Evolutionary conservation across 805 yeast species (phyloP).

Genomic region (Sugiyamaella lignohabitans): DNA sequence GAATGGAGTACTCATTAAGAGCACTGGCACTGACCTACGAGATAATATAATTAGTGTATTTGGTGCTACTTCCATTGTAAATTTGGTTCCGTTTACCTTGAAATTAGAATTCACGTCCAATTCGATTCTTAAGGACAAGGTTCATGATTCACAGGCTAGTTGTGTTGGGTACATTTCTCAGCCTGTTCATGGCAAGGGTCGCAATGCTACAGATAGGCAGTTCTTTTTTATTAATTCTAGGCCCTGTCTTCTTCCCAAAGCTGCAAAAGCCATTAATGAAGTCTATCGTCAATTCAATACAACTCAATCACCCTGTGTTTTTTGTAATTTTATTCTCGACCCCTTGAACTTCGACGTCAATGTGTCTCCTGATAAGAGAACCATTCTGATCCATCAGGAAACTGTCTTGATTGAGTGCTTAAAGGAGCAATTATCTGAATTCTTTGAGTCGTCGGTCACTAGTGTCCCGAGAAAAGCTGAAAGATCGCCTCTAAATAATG

Average conservation of each 20-base stretch:
- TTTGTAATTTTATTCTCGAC: constrained; percentile 52
- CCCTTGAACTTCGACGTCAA: constrained; percentile 60
- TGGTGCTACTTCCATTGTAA: constrained; percentile 60
- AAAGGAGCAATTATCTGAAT: constrained; percentile 41
- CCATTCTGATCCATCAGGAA: constrained; percentile 64
- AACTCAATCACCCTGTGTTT: constrained; percentile 64
- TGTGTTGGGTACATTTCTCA: constrained; percentile 51
- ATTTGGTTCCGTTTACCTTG: constrained; percentile 47
- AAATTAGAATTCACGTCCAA: constrained; percentile 9
- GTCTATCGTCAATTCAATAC: constrained; percentile 65
- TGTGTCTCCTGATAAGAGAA: constrained; percentile 86
- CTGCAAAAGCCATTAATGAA: constrained; percentile 61
- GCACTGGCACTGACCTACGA: constrained; percentile 41
- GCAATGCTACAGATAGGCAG: constrained; percentile 70
- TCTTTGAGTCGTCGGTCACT: constrained; percentile 40
- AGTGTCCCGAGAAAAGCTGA: constrained; percentile 31
- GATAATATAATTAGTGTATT: constrained; percentile 61
- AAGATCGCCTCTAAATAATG: no score
- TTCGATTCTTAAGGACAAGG: constrained; percentile 39
- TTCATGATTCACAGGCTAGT: not conserved
- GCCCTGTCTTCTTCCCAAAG: constrained; percentile 55
- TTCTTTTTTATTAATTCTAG: constrained; percentile 65
- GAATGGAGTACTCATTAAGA: constrained; percentile 52
- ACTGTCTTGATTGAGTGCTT: constrained; percentile 48
- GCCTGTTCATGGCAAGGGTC: constrained; percentile 71